Percentiles rank a stretch among this genome's conserved stretches.
Evolutionary conservation across 2,329 filamentous ascomycete genomes (phyloP).

Genomic region (Podosphaera fusca): DNA sequence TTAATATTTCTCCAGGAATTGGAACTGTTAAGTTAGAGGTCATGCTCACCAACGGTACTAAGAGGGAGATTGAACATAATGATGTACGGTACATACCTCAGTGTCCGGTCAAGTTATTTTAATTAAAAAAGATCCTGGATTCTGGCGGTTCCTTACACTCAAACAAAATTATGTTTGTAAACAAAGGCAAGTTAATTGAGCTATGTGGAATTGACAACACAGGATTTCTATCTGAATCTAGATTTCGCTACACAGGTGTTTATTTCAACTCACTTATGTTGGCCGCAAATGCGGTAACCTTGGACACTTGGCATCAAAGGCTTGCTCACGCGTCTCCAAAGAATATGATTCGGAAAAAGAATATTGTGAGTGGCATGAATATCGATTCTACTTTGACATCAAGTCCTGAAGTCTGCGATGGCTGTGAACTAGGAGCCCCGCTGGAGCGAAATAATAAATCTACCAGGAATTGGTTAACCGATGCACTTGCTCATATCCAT

Average conservation of each 20-base stretch:
- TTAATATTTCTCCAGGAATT: not conserved
- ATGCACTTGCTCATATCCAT: conserved; percentile 1
- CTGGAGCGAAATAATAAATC: not conserved
- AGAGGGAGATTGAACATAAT: not conserved
- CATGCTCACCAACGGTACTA: not conserved
- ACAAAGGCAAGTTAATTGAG: not conserved
- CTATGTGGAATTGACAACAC: not conserved
- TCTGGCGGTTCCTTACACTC: not conserved
- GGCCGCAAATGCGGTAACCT: not conserved
- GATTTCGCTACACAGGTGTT: not conserved
- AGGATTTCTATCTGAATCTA: not conserved
- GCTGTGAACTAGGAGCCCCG: not conserved
- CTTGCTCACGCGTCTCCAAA: not conserved
- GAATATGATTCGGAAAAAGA: not conserved
- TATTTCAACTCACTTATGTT: not conserved
- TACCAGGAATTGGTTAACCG: not conserved
- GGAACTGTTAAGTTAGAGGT: not conserved
- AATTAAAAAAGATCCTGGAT: not conserved
- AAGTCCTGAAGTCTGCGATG: not conserved
- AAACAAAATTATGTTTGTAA: not conserved
- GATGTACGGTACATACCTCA: not conserved
- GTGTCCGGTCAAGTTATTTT: conserved; percentile 1
- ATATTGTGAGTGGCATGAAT: not conserved
- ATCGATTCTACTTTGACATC: not conserved
- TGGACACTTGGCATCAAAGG: not conserved